Evolutionary conservation across 129 eudicot genomes (phyloP), one percentile per base, ranked within the genome.

Genomic region (Lactuca sativa): DNA sequence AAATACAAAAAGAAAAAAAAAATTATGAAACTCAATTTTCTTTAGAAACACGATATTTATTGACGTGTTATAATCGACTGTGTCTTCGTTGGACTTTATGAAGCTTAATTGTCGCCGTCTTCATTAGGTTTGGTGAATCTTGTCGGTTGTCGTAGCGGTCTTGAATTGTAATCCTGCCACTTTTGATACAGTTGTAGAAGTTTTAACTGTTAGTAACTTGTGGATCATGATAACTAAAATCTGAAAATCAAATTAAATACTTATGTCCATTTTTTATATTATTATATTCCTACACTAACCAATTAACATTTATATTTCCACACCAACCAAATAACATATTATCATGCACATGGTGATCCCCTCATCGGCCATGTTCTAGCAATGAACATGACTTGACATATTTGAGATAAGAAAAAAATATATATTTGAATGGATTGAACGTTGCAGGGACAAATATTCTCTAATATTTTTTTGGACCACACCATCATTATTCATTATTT

Each of bases 311-410:
- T 47, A 5, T 14, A 44, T 47, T 47, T 16, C 0, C 4, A 71
- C 34, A 67, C 54, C 61, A 63, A 68, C 18, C 53, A 55, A 69
- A 59, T 71, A 30, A 59, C 43, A 25, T 6, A 59, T 47, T 9
- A 25, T 56, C 49, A 59, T 59, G 76, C 76, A 71, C 68, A 71
- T 71, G 76, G 76, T 59, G 68, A 71, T 13, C 76, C 67, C 76
- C 67, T 71, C 76, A 60, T 47, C 21, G 47, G 60, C 67, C 76
- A 71, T 59, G 76, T 59, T 71, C 76, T 59, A 59, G 68, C 59
- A 71, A 71, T 71, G 37, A 48, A 71, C 68, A 12, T 60, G 67
- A 59, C 25, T 59, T 47, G 76, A 71, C 59, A 47, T 48, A 59
- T 25, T 33, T 48, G 60, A 5, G 76, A 71, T 71, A 71, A 59